Evolutionary conservation across 2,329 filamentous ascomycete species (phyloP).

Genomic region (Lachnellula willkommii): DNA sequence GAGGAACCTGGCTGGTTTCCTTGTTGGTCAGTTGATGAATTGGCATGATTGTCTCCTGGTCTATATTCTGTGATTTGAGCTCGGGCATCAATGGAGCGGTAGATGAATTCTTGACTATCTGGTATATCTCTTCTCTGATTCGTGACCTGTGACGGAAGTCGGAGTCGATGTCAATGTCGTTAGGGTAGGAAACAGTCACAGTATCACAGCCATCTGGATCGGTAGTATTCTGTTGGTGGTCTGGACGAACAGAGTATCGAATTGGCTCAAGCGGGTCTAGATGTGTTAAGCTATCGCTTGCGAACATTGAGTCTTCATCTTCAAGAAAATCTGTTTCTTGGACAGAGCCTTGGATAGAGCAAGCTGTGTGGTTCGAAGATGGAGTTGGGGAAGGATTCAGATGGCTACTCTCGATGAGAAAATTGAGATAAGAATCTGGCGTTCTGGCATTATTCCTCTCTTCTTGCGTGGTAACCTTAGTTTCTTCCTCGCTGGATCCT

Average conservation of each 20-base stretch:
- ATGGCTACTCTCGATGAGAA: conserved; percentile 8
- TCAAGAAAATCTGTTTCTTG: neutral
- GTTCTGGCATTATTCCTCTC: neutral
- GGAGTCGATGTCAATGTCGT: conserved; percentile 9
- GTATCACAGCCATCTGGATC: neutral
- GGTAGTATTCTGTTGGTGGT: neutral
- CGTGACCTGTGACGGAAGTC: conserved; percentile 6
- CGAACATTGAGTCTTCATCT: neutral
- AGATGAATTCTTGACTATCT: neutral
- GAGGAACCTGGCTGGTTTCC: conserved; percentile 17
- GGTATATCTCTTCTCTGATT: conserved; percentile 7
- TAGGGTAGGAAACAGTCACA: neutral
- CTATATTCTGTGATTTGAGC: neutral
- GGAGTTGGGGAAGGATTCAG: neutral
- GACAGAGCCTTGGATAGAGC: neutral
- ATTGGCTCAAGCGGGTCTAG: neutral
- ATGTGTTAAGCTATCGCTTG: neutral
- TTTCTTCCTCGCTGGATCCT: neutral
- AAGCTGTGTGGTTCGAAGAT: neutral
- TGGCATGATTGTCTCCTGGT: neutral
- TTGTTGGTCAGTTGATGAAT: neutral
- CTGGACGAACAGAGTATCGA: neutral
- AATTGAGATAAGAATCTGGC: conserved; percentile 18
- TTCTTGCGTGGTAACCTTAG: neutral
- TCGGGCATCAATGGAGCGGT: neutral